Percentiles rank a stretch among this genome's conserved stretches.
Conservation (phyloP, 768 basidiomycete genomes). For the Mycena latifolia region DNA sequence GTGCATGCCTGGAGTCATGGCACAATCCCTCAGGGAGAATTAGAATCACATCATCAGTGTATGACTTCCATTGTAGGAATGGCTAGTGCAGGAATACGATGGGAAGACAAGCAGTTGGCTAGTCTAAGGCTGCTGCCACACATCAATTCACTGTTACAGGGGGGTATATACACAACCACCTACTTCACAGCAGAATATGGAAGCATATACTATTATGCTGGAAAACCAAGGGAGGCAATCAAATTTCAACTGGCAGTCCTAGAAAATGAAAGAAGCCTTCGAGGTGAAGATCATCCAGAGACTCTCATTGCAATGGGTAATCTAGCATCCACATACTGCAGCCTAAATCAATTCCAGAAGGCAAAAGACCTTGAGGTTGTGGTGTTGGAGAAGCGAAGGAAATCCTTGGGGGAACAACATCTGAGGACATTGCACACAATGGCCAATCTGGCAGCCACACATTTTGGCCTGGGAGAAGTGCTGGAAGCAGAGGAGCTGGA, state of each 20-base stretch:
- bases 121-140: too few species aligned
- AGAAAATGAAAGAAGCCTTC: background rate
- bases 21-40: background rate
- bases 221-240: background rate
- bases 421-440: background rate
- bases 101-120: too few species aligned
- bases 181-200: too few species aligned
- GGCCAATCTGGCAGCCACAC: background rate
- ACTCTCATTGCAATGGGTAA: background rate
- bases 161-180: too few species aligned
- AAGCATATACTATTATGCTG: background rate
- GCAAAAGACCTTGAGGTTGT: background rate
- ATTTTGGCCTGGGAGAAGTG: background rate
- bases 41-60: background rate
- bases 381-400: background rate
- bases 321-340: background rate
- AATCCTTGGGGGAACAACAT: background rate
- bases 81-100: background rate
- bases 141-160: too few species aligned
- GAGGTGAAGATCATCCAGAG: background rate
- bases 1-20: background rate
- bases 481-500: too few species aligned
- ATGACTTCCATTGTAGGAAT: background rate
- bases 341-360: background rate
- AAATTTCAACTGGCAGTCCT: background rate